A percentile compares a stretch with the other conserved stretches of the same genome.
Conservation (phyloP, 345 rosid species). For the Aquilaria yunnanensis region DNA sequence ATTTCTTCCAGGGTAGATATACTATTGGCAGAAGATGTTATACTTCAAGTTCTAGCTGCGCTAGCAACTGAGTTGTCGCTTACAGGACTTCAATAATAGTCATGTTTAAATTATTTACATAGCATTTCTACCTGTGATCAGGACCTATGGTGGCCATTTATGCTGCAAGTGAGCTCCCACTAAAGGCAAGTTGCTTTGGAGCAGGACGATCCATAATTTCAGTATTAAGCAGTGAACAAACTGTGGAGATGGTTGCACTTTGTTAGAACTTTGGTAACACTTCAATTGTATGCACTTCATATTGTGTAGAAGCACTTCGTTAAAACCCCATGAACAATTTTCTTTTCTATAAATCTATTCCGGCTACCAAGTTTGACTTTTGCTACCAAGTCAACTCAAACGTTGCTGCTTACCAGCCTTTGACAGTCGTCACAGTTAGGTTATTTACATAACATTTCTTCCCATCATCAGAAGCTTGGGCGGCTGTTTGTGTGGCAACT, state of each 20-base stretch:
- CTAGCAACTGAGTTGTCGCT: too few species aligned
- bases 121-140: background rate
- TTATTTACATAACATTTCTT: constrained; percentile 6
- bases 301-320: too few species aligned
- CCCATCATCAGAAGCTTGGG: too few species aligned
- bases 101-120: constrained; percentile 13
- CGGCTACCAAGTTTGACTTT: too few species aligned
- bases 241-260: constrained; percentile 4
- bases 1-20: too few species aligned
- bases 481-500: background rate
- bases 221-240: constrained; percentile 17
- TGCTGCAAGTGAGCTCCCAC: background rate
- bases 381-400: too few species aligned
- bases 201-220: constrained; percentile 12
- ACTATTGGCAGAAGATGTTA: too few species aligned
- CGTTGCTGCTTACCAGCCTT: constrained; percentile 6
- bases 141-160: background rate
- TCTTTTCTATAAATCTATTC: too few species aligned
- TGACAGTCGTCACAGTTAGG: constrained; percentile 12
- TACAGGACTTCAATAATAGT: constrained; percentile 13
- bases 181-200: constrained; percentile 9
- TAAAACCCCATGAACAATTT: too few species aligned
- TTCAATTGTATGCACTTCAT: too few species aligned
- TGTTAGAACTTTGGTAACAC: too few species aligned
- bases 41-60: too few species aligned